Evolutionary conservation across 1,284 basidiomycete genomes (phyloP).

Genomic region (Flammula alnicola): DNA sequence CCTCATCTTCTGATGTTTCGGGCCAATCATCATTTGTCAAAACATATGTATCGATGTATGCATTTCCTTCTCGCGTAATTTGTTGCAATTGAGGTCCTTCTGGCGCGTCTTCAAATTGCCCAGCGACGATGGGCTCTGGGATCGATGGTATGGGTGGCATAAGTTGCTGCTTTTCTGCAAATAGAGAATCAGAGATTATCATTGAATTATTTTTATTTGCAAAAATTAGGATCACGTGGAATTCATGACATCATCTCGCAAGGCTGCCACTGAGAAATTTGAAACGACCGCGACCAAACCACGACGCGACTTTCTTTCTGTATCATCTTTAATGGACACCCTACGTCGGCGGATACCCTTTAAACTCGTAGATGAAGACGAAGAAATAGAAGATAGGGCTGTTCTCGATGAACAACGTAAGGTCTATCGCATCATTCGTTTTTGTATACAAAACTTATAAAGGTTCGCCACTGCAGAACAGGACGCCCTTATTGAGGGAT

Average conservation of each 20-base stretch:
- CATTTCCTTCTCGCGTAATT: constrained; percentile 35
- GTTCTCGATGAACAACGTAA: constrained; percentile 60
- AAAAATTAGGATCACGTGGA: constrained; percentile 22
- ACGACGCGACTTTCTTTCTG: not conserved
- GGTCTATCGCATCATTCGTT: constrained; percentile 1
- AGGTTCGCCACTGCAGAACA: constrained; percentile 47
- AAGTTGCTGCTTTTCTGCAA: not conserved
- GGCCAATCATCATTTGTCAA: constrained; percentile 37
- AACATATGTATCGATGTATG: constrained; percentile 54
- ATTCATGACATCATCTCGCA: constrained; percentile 11
- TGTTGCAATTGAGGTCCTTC: constrained; percentile 21
- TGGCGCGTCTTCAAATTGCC: constrained; percentile 61
- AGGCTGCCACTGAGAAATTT: not conserved
- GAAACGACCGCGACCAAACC: too few relatives aligned
- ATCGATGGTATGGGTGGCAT: constrained; percentile 27
- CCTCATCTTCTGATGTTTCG: constrained; percentile 40
- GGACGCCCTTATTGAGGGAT: constrained; percentile 48
- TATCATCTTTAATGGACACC: constrained; percentile 31
- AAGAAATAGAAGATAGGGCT: constrained; percentile 26
- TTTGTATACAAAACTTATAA: not conserved
- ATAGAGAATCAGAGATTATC: not conserved
- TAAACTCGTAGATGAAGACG: constrained; percentile 36
- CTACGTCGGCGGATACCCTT: constrained; percentile 52
- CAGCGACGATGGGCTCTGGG: constrained; percentile 36
- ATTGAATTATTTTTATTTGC: not conserved